These are phyloP conservation scores for Thymus quinquecostatus DNA, from an alignment of 257 asterid genomes.

Conservation along the genomic window DNA sequence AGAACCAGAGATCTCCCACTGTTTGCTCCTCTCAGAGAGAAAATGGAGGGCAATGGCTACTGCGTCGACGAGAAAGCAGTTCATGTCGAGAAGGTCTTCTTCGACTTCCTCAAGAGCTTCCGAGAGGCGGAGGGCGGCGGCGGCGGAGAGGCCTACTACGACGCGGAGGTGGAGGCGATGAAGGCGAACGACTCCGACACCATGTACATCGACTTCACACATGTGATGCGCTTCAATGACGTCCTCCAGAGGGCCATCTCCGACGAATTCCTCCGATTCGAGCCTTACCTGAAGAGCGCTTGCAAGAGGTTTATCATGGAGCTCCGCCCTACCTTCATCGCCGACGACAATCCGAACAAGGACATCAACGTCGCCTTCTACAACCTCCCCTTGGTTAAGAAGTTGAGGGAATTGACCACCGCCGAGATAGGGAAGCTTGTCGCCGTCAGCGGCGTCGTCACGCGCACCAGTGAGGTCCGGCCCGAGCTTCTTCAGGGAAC, in stretches of 20 bases:
- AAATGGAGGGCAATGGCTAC: slow-evolving; percentile 67
- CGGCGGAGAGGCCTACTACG: slow-evolving; percentile 65
- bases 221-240: slow-evolving; percentile 85
- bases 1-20: not conserved
- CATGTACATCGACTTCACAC: slow-evolving; percentile 92
- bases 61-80: slow-evolving; percentile 86
- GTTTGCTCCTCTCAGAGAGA: not conserved
- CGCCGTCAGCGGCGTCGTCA: slow-evolving; percentile 91
- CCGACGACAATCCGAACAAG: slow-evolving; percentile 82
- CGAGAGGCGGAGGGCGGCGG: slow-evolving; percentile 57
- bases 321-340: slow-evolving; percentile 65
- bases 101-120: slow-evolving; percentile 76
- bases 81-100: slow-evolving; percentile 75
- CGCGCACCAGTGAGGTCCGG: slow-evolving; percentile 95
- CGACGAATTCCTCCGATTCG: slow-evolving; percentile 87
- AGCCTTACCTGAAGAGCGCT: slow-evolving; percentile 77
- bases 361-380: slow-evolving; percentile 87
- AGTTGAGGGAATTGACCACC: slow-evolving; percentile 81
- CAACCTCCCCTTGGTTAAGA: slow-evolving; percentile 82
- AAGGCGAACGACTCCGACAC: slow-evolving; percentile 80
- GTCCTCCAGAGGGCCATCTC: slow-evolving; percentile 80
- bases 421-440: slow-evolving; percentile 90
- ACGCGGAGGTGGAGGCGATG: slow-evolving; percentile 84
- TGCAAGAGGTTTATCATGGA: slow-evolving; percentile 91
- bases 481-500: slow-evolving; percentile 92